Base-by-base conservation (phyloP, 2,329 filamentous ascomycete genomes). In the Aspergillus fijiensis region DNA sequence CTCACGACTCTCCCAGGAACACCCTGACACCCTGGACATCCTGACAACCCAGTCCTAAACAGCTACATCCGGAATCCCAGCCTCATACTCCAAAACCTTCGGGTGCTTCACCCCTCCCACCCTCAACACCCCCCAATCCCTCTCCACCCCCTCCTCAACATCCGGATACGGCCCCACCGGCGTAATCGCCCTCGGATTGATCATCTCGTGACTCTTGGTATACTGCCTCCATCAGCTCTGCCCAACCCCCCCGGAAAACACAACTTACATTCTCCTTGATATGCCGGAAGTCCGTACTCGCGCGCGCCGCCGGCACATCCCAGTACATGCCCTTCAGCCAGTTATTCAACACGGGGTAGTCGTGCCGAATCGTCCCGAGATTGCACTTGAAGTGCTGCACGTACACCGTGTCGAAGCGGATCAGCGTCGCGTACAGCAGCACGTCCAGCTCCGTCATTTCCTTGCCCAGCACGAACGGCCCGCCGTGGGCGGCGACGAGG, bases 331-430 rank as follows among this genome's bases (percentile, higher is more conserved):
- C 79, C 72, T 81, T 85, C 63, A 88, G 64, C 84, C 85, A 88
- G 63, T 86, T 84, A 68, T 86, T 79, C 58, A 88, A 67, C 11
- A 83, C 78, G 0, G 86, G 86, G 65, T 88, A 88, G 58, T 84
- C 80, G 66, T 84, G 81, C 5, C 86, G 75, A 48, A 89, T 81
- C 11, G 78, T 87, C 2, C 85, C 84, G 31, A 88, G 70, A 69
- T 88, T 88, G 67, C 84, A 86, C 74, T 88, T 88, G 77, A 88
- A 88, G 72, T 88, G 85, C 76, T 88, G 85, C 12, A 85, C 84
- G 67, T 88, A 89, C 3, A 85, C 81, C 2, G 79, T 74, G 63
- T 88, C 86, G 66, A 88, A 83, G 3, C 86, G 77, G n/a, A 88
- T 77, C 14, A 86, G 64, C 0, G 85, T 87, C 2, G 81, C 78